A percentile compares a stretch with the other conserved stretches of the same genome.
phyloP scores from a whole-genome alignment of 2,329 filamentous ascomycete genomes.

The Sporothrix schenckii region DNA sequence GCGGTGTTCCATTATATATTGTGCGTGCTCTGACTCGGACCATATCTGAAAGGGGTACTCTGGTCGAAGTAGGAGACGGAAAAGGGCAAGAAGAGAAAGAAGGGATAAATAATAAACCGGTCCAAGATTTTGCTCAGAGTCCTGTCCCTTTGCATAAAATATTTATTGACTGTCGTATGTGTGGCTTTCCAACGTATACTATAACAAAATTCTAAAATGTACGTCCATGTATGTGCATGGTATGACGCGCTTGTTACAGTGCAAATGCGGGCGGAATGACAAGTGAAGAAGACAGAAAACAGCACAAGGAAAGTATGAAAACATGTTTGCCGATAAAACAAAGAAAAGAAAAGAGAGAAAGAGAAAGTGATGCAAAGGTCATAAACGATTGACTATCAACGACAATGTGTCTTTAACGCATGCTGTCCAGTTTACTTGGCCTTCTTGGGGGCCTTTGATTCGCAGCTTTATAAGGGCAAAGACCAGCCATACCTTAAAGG shows the following conservation, averaged over 20 bases:
- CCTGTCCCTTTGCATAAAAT: too few species aligned
- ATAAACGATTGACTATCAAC: not conserved
- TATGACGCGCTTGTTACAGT: conserved; percentile 17
- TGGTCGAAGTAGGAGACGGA: not conserved
- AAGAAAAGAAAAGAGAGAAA: not conserved
- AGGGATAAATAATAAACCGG: not conserved
- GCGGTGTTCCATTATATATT: too few species aligned
- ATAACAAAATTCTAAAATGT: not conserved
- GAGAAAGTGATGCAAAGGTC: too few species aligned
- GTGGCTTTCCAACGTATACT: too few species aligned
- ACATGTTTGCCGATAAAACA: too few species aligned
- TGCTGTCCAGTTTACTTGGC: not conserved
- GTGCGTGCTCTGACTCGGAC: too few species aligned
- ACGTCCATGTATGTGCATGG: conserved; percentile 2
- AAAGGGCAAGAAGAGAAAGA: not conserved
- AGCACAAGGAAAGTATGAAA: not conserved
- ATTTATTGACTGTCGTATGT: too few species aligned
- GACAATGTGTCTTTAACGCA: not conserved
- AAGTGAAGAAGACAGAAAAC: not conserved
- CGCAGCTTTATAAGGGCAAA: conserved; percentile 53
- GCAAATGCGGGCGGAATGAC: conserved; percentile 11
- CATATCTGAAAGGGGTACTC: too few species aligned
- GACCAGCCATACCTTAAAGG: conserved; percentile 55
- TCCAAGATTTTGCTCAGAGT: too few species aligned
- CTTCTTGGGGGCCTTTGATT: conserved; percentile 44